A percentile compares a stretch with the other conserved stretches of the same genome.
Conservation (phyloP, 139 green algal species). For the Diplosphaera chodatii region DNA sequence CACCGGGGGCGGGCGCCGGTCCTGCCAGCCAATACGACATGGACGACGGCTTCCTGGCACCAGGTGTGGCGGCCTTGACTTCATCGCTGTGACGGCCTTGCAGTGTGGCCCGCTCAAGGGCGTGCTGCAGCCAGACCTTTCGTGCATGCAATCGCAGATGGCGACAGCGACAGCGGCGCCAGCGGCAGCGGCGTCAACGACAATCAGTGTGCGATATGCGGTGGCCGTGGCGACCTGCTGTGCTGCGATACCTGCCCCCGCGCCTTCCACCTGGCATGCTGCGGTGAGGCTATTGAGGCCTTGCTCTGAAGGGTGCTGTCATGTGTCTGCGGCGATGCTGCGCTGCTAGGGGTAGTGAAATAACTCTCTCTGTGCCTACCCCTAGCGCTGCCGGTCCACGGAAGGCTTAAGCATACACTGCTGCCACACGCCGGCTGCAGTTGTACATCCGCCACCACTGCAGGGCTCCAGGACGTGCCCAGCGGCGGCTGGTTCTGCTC, state of each 20-base stretch:
- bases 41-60: constrained; percentile 17
- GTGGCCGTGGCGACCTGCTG: constrained; percentile 37
- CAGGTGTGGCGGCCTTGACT: too few species aligned
- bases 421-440: too few species aligned
- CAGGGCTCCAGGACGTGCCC: background rate
- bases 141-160: too few species aligned
- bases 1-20: background rate
- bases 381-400: too few species aligned
- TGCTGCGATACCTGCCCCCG: constrained; percentile 42
- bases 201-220: constrained; percentile 26
- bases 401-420: too few species aligned
- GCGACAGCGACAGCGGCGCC: background rate
- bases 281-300: constrained; percentile 28
- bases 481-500: background rate
- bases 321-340: too few species aligned
- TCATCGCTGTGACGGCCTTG: too few species aligned
- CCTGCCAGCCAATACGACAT: constrained; percentile 9
- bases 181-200: constrained; percentile 9
- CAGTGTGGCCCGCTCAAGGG: too few species aligned
- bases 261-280: constrained; percentile 40
- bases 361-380: too few species aligned
- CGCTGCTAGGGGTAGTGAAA: too few species aligned
- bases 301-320: too few species aligned
- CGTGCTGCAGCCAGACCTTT: too few species aligned
- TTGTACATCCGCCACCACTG: background rate